A percentile compares a stretch with the other conserved stretches of the same genome.
Conservation (phyloP, 164 flowering plant species). For the Tetracentron sinense region DNA sequence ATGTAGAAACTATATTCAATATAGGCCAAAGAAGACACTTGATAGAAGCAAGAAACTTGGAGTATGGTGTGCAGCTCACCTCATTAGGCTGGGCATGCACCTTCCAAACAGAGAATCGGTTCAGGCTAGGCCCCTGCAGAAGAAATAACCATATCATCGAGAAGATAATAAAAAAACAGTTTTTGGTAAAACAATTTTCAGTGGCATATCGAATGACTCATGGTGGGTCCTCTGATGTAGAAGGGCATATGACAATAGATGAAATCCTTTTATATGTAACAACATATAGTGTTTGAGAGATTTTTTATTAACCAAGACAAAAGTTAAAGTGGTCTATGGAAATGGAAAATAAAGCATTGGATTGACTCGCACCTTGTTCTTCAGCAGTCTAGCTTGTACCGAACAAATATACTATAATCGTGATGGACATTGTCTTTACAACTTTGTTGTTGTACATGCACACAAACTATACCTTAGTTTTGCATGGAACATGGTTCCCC, state of each 20-base stretch:
- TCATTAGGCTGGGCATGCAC: conserved; percentile 40
- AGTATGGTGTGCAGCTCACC: conserved; percentile 21
- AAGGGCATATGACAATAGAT: neutral
- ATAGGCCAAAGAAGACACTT: too few species aligned
- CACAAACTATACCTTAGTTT: too few species aligned
- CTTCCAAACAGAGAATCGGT: conserved; percentile 25
- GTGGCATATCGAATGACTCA: neutral
- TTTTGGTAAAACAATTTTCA: too few species aligned
- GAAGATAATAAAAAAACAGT: neutral
- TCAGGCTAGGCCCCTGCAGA: conserved; percentile 30
- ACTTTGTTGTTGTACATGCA: too few species aligned
- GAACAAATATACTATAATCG: neutral
- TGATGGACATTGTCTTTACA: too few species aligned
- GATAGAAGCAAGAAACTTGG: neutral
- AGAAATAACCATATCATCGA: conserved; percentile 2
- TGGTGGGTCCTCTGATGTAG: neutral
- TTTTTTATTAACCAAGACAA: too few species aligned
- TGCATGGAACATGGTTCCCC: too few species aligned
- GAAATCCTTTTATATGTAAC: neutral
- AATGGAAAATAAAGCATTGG: too few species aligned
- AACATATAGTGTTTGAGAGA: neutral
- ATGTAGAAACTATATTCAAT: conserved; percentile 9
- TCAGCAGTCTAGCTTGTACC: neutral
- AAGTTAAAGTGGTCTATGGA: too few species aligned
- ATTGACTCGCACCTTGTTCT: neutral